Percentiles rank a stretch among this genome's conserved stretches.
phyloP scores from a whole-genome alignment of 495 filamentous ascomycete genomes.

The Penicillium atrosanguineum region DNA sequence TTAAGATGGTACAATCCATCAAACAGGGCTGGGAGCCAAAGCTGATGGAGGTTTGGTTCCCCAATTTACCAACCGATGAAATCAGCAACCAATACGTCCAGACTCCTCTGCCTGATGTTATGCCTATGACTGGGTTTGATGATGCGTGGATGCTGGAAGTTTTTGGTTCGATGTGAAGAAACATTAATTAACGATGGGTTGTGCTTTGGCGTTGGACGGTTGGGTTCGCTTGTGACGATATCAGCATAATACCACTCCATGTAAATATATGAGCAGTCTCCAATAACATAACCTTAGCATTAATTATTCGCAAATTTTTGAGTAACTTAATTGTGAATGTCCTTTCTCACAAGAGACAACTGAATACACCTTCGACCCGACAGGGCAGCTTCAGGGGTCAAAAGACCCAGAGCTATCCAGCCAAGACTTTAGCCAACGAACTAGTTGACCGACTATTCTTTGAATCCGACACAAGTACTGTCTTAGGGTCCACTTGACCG shows the following conservation, averaged over 20 bases:
- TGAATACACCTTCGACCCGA: no score
- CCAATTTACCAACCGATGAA: constrained; percentile 7
- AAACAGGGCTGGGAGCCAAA: constrained; percentile 26
- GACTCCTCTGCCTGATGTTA: constrained; percentile 4
- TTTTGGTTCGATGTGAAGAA: constrained; percentile 18
- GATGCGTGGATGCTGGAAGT: constrained; percentile 29
- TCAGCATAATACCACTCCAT: not conserved
- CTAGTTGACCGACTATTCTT: no score
- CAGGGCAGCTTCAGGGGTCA: no score
- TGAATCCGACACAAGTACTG: no score
- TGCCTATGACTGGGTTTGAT: constrained; percentile 19
- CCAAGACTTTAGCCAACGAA: no score
- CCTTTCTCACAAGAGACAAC: no score
- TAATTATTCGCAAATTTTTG: not conserved
- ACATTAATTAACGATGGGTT: not conserved
- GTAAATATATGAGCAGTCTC: not conserved
- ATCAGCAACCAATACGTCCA: constrained; percentile 5
- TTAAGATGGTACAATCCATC: constrained; percentile 18
- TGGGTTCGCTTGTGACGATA: not conserved
- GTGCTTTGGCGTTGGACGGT: not conserved
- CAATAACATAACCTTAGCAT: no score
- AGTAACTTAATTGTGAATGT: not conserved
- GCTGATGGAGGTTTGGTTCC: constrained; percentile 24
- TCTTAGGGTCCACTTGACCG: no score
- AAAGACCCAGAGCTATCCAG: no score